Percentiles rank a stretch among this genome's conserved stretches.
phyloP scores from a whole-genome alignment of 768 basidiomycete species.

The Steccherinum ochraceum region DNA sequence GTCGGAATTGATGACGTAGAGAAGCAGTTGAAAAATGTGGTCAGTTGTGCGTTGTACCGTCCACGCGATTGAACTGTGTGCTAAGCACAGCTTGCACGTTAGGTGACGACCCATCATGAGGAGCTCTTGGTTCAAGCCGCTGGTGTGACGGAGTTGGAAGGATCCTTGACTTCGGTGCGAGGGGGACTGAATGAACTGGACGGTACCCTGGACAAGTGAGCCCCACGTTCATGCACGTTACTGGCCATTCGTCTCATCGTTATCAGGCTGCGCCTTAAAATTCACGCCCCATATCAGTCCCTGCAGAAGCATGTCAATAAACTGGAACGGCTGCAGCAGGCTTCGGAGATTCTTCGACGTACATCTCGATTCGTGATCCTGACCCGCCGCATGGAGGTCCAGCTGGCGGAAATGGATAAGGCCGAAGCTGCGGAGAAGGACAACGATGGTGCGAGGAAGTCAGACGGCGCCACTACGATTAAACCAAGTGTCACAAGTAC shows the following conservation, averaged over 20 bases:
- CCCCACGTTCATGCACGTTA: slow-evolving; percentile 1
- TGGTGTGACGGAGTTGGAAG: slow-evolving; percentile 62
- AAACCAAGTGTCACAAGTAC: no score
- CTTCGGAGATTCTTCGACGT: slow-evolving; percentile 78
- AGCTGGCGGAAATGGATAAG: slow-evolving; percentile 68
- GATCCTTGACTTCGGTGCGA: slow-evolving; percentile 60
- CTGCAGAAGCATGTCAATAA: slow-evolving; percentile 66
- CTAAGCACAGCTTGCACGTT: neutral
- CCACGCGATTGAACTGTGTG: neutral
- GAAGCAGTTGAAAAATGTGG: slow-evolving; percentile 82
- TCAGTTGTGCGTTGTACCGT: slow-evolving; percentile 29
- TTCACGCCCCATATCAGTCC: slow-evolving; percentile 75
- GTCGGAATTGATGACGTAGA: slow-evolving; percentile 88
- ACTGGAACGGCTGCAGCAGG: slow-evolving; percentile 74
- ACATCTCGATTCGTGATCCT: slow-evolving; percentile 82
- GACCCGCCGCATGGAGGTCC: slow-evolving; percentile 72
- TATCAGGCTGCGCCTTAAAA: slow-evolving; percentile 76
- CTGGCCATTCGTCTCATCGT: neutral
- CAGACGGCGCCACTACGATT: no score
- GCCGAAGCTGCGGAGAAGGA: slow-evolving; percentile 14
- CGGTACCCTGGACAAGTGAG: slow-evolving; percentile 69
- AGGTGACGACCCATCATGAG: slow-evolving; percentile 84
- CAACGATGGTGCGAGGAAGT: no score
- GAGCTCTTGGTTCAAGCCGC: slow-evolving; percentile 79
- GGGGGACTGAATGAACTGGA: slow-evolving; percentile 71